Evolutionary conservation across 306 rosid species (phyloP).

Genomic region (Cyclanthera cordifolia): DNA sequence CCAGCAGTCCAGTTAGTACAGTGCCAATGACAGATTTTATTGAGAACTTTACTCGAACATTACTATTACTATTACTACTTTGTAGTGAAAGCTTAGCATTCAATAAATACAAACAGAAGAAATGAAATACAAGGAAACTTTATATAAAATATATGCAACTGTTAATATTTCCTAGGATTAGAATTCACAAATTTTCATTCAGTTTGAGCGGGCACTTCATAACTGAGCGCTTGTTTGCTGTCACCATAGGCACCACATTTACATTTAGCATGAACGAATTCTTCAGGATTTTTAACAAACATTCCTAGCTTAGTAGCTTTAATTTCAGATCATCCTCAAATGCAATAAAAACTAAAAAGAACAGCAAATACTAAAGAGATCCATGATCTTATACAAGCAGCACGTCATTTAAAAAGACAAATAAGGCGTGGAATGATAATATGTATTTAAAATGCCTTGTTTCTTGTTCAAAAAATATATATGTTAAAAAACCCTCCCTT

Average conservation of each 20-base stretch:
- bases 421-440: too few species aligned
- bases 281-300: background rate
- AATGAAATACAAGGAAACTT: background rate
- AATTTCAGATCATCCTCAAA: background rate
- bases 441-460: background rate
- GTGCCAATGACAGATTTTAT: background rate
- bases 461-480: background rate
- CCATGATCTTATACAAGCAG: background rate
- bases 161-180: background rate
- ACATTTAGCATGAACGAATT: background rate
- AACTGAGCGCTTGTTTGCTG: background rate
- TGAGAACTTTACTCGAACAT: background rate
- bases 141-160: background rate
- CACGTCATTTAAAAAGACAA: too few species aligned
- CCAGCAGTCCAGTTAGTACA: background rate
- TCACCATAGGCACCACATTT: background rate
- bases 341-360: background rate
- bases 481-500: background rate
- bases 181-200: background rate
- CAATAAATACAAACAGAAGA: background rate
- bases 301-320: background rate
- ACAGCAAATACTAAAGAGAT: background rate
- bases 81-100: background rate
- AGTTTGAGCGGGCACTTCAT: background rate
- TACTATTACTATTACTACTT: background rate